A percentile compares a stretch with the other conserved stretches of the same genome.
phyloP scores from a whole-genome alignment of 2,329 filamentous ascomycete genomes.

The Aspergillus calidoustus region DNA sequence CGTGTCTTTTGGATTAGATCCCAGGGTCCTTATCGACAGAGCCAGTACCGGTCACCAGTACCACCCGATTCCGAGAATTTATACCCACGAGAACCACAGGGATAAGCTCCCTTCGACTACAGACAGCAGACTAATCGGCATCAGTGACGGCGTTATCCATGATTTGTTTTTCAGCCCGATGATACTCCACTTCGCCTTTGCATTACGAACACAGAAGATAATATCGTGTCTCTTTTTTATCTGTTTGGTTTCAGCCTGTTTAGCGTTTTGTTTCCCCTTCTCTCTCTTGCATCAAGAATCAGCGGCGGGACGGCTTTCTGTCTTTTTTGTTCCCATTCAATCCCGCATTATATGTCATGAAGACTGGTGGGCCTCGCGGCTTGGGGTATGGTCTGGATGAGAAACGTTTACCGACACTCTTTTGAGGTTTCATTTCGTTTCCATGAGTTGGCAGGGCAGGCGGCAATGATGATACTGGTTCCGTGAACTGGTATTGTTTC shows the following conservation, averaged over 20 bases:
- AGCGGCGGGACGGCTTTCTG: slow-evolving; percentile 53
- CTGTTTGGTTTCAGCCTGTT: slow-evolving; percentile 28
- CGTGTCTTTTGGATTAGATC: slow-evolving; percentile 31
- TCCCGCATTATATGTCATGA: slow-evolving; percentile 52
- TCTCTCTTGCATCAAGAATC: slow-evolving; percentile 47
- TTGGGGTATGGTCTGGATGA: slow-evolving; percentile 51
- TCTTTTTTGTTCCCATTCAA: slow-evolving; percentile 42
- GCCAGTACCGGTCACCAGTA: slow-evolving; percentile 21
- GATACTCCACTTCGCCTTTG: slow-evolving; percentile 45
- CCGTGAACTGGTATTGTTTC: slow-evolving; percentile 23
- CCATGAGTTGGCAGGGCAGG: slow-evolving; percentile 7
- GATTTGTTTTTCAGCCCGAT: slow-evolving; percentile 51
- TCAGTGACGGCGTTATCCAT: slow-evolving; percentile 60
- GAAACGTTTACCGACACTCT: slow-evolving; percentile 37
- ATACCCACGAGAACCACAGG: slow-evolving; percentile 40
- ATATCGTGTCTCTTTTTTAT: slow-evolving; percentile 20
- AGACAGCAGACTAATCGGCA: slow-evolving; percentile 53
- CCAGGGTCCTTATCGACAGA: slow-evolving; percentile 24
- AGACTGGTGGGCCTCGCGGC: slow-evolving; percentile 56
- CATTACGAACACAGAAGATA: slow-evolving; percentile 40
- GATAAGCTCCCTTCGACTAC: slow-evolving; percentile 43
- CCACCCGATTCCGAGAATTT: slow-evolving; percentile 49
- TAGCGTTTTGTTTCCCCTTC: slow-evolving; percentile 40
- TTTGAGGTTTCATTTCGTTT: slow-evolving; percentile 12
- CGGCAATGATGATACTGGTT: slow-evolving; percentile 17